These are phyloP conservation scores for Datisca glomerata DNA, from an alignment of 306 rosid species.

Conservation along the genomic window DNA sequence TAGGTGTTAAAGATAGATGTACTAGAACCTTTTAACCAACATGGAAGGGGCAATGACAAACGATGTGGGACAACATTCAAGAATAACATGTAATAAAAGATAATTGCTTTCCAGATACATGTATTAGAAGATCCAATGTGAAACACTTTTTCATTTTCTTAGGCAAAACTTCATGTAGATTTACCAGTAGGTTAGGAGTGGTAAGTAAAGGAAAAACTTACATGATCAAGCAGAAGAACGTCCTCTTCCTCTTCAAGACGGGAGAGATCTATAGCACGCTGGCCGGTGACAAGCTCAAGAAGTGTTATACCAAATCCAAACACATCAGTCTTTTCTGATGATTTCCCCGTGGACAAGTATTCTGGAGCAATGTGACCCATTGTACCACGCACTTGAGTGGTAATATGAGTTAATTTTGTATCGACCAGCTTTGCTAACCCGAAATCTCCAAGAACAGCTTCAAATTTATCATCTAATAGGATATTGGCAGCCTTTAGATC, in stretches of 20 bases:
- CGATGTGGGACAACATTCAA: too few relatives aligned
- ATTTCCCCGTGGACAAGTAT: slow-evolving; percentile 82
- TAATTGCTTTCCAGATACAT: too few relatives aligned
- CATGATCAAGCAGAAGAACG: slow-evolving; percentile 90
- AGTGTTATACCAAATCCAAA: slow-evolving; percentile 93
- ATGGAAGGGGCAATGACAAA: too few relatives aligned
- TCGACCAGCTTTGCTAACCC: slow-evolving; percentile 80
- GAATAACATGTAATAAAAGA: neutral
- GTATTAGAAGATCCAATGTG: neutral
- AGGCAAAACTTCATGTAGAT: neutral
- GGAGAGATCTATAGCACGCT: slow-evolving; percentile 78
- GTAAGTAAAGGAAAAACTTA: slow-evolving; percentile 18
- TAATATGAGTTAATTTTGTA: slow-evolving; percentile 65
- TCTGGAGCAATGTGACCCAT: slow-evolving; percentile 99
- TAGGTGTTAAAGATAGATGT: too few relatives aligned
- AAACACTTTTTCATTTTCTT: neutral
- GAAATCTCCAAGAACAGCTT: slow-evolving; percentile 88
- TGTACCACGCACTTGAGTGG: slow-evolving; percentile 91
- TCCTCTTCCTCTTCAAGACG: slow-evolving; percentile 91
- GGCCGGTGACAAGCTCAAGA: slow-evolving; percentile 84
- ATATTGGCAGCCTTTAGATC: slow-evolving; percentile 95
- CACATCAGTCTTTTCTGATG: slow-evolving; percentile 86
- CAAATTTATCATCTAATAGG: slow-evolving; percentile 71
- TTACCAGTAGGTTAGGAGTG: neutral
- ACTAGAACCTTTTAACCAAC: too few relatives aligned